Base-by-base conservation (phyloP, 768 basidiomycete genomes). In the Leccinum boreale region DNA sequence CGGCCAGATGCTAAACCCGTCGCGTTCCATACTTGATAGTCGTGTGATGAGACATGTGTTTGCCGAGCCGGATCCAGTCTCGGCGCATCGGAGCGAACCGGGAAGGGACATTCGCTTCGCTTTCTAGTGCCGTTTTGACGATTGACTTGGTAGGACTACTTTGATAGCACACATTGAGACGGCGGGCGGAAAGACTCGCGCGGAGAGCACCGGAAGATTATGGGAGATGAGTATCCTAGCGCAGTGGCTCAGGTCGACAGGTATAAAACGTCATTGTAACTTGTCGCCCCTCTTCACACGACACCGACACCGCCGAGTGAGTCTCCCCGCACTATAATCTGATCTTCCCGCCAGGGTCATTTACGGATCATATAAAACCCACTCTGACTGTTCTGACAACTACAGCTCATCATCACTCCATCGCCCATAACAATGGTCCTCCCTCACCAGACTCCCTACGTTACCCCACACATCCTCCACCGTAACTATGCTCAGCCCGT, bases 401-500 rank as follows among this genome's bases (percentile, higher is more conserved):
- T 3, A 8, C 47, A 55, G 51, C 9, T 10, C 49, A 36, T 51
- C 51, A 42, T 51, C 23, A 5, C 28, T 35, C 4, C 45, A 23
- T 48, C 31, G 1, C 17, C 59, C 74, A 83, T 64, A n/a, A n/a
- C 39, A 64, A 90, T 89, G 88, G 83, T 85, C 63, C 79, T 82
- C 70, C 77, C 84, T 52, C 83, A 86, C 70, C 81, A 86, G 45
- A 91, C 90, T 9, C 91, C 90, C 66, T 90, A 92, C 70, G 88
- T 92, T 53, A 92, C 91, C 62, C 91, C 91, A 33, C 90, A 91
- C 74, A 92, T 92, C 75, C 86, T 90, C 70, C 90, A 92, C 81
- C 90, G 86, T 72, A 74, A 89, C 75, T 92, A 92, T 74, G 89
- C 90, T 3, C 88, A 91, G 69, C 77, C 84, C 2, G 77, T 79